Conservation (phyloP, 2,329 filamentous ascomycete genomes). For the Diaporthe batatas region DNA sequence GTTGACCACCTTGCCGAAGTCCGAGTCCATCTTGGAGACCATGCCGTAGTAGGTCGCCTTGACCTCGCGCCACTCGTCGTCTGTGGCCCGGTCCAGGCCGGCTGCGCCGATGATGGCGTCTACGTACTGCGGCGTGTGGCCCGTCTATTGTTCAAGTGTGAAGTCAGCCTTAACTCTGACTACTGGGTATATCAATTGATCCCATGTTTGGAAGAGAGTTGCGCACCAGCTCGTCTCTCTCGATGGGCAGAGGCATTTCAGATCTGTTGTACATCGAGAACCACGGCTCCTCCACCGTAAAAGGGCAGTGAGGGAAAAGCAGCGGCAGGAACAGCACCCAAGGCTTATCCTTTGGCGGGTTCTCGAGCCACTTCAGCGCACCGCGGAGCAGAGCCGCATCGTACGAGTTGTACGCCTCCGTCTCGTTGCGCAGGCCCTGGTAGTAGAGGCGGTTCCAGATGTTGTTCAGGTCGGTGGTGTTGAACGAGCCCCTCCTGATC, state of each 20-base stretch:
- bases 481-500: slow-evolving; percentile 7
- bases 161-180: background rate
- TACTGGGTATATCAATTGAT: too few species aligned
- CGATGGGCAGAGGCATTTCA: slow-evolving; percentile 43
- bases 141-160: slow-evolving; percentile 50
- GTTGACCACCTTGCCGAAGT: slow-evolving; percentile 57
- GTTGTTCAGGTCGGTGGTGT: slow-evolving; percentile 17
- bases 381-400: slow-evolving; percentile 58
- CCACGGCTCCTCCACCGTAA: slow-evolving; percentile 62
- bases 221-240: slow-evolving; percentile 40
- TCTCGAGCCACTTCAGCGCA: slow-evolving; percentile 59
- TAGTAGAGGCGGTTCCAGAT: slow-evolving; percentile 59
- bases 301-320: slow-evolving; percentile 61
- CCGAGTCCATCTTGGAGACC: slow-evolving; percentile 60
- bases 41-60: slow-evolving; percentile 62
- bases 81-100: slow-evolving; percentile 55
- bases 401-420: slow-evolving; percentile 55
- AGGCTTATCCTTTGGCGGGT: slow-evolving; percentile 55
- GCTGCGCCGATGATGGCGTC: slow-evolving; percentile 54
- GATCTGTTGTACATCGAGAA: slow-evolving; percentile 60
- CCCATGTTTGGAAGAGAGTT: too few species aligned
- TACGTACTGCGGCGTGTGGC: slow-evolving; percentile 59
- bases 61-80: slow-evolving; percentile 59
- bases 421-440: slow-evolving; percentile 54
- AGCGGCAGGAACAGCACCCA: slow-evolving; percentile 60